A percentile compares a stretch with the other conserved stretches of the same genome.
These are phyloP conservation scores for Tolypocladium inflatum DNA, from an alignment of 2,329 filamentous ascomycete species.

Conservation along the genomic window DNA sequence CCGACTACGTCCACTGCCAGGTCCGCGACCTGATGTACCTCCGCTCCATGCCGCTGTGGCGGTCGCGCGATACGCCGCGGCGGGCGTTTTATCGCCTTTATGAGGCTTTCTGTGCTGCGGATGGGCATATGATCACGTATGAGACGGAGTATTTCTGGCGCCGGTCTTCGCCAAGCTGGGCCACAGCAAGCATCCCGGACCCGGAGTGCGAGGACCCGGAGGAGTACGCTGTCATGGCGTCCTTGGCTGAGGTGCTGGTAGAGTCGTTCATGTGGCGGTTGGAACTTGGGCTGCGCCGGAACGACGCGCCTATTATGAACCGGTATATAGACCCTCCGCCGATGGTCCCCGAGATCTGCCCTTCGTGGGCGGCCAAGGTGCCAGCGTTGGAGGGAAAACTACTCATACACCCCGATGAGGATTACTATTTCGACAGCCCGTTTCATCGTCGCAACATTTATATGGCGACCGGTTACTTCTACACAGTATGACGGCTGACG, in stretches of 20 bases:
- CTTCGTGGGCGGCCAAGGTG: slow-evolving; percentile 3
- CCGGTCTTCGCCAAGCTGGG: slow-evolving; percentile 10
- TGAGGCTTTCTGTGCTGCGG: slow-evolving; percentile 15
- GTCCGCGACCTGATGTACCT: slow-evolving; percentile 5
- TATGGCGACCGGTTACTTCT: slow-evolving; percentile 5
- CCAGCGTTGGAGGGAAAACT: slow-evolving; percentile 2
- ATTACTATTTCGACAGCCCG: slow-evolving; percentile 3
- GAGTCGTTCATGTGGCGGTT: slow-evolving; percentile 15
- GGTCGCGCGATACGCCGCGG: slow-evolving; percentile 15
- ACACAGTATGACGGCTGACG: slow-evolving; percentile 6
- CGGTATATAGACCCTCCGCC: slow-evolving; percentile 1
- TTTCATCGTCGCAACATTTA: slow-evolving; percentile 7
- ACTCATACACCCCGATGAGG: neutral
- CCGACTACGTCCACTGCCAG: slow-evolving; percentile 2
- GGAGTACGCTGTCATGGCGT: slow-evolving; percentile 13
- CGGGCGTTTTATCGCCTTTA: slow-evolving; percentile 17
- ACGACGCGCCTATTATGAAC: slow-evolving; percentile 1
- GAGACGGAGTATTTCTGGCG: slow-evolving; percentile 18
- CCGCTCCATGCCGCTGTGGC: slow-evolving; percentile 8
- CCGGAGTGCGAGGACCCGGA: slow-evolving; percentile 10
- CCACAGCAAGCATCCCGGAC: slow-evolving; percentile 8
- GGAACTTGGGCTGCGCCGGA: slow-evolving; percentile 9
- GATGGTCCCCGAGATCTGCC: slow-evolving; percentile 1
- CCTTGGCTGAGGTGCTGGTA: slow-evolving; percentile 11
- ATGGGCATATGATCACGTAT: slow-evolving; percentile 13